Evolutionary conservation across 2,329 filamentous ascomycete genomes (phyloP).

Genomic region (Pezicula rhizophila): DNA sequence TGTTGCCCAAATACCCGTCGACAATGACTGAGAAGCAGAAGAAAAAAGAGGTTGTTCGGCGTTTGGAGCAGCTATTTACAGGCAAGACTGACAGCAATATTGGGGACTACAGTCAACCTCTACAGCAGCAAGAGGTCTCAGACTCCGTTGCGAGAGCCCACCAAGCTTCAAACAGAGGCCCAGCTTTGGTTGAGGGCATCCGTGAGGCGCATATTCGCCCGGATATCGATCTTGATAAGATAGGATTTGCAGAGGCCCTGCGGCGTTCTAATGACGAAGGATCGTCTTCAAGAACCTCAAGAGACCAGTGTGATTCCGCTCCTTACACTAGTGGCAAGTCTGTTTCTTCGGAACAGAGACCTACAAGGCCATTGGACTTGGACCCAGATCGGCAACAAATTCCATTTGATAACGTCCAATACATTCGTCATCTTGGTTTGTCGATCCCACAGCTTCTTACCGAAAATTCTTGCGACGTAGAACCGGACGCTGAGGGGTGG

Average conservation of each 20-base stretch:
- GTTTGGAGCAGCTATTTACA: conserved; percentile 76
- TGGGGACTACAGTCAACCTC: conserved; percentile 17
- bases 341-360: conserved; percentile 60
- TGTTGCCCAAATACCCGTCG: conserved; percentile 53
- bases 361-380: conserved; percentile 69
- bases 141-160: conserved; percentile 41
- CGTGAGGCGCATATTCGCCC: conserved; percentile 33
- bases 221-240: conserved; percentile 12
- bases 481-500: conserved; percentile 66
- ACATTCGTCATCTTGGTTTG: conserved; percentile 69
- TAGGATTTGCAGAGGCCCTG: neutral
- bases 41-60: conserved; percentile 70
- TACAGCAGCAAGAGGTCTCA: conserved; percentile 43
- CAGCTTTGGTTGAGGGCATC: conserved; percentile 25
- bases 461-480: conserved; percentile 42
- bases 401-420: conserved; percentile 72
- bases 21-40: conserved; percentile 66
- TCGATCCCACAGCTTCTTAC: conserved; percentile 49
- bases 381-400: conserved; percentile 73
- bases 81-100: conserved; percentile 48
- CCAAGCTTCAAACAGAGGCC: conserved; percentile 16
- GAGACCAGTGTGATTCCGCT: conserved; percentile 6
- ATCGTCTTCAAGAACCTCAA: conserved; percentile 16
- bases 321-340: conserved; percentile 2
- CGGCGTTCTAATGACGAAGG: no score